These are phyloP conservation scores for Astragalus glycyphyllos DNA, from an alignment of 306 rosid species.

Conservation along the genomic window DNA sequence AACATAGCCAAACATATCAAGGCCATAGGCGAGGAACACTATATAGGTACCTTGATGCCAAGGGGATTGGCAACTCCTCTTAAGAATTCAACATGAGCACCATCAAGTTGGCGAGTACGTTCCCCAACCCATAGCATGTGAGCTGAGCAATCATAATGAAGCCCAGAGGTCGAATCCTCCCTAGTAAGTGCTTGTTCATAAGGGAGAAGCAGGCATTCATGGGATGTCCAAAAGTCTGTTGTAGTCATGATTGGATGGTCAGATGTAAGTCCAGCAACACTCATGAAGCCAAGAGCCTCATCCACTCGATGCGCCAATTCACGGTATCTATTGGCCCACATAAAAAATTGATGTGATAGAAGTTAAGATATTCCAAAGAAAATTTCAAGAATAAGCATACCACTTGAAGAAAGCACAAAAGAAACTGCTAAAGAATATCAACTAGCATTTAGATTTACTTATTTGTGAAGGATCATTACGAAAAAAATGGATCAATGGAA, in stretches of 20 bases:
- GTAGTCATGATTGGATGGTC: constrained; percentile 61
- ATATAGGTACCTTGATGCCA: constrained; percentile 57
- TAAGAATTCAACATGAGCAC: constrained; percentile 66
- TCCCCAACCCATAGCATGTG: constrained; percentile 71
- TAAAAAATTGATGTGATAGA: neutral
- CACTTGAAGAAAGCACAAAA: constrained; percentile 23
- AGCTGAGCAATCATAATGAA: constrained; percentile 64
- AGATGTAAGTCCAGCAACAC: constrained; percentile 52
- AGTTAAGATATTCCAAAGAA: constrained; percentile 17
- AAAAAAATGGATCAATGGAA: constrained; percentile 10
- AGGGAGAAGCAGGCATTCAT: constrained; percentile 63
- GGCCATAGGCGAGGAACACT: neutral
- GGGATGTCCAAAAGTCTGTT: constrained; percentile 68
- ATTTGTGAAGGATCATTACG: constrained; percentile 7
- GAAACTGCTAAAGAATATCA: constrained; percentile 8
- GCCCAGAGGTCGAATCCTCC: constrained; percentile 62
- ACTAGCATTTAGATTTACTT: neutral
- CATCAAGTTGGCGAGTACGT: constrained; percentile 67
- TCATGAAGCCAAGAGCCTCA: constrained; percentile 65
- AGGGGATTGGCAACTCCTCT: constrained; percentile 67
- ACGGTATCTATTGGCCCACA: constrained; percentile 46
- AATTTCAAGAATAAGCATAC: constrained; percentile 17
- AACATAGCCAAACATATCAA: constrained; percentile 10
- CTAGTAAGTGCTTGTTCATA: constrained; percentile 64
- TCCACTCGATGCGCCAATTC: constrained; percentile 64